Evolutionary conservation across 495 filamentous ascomycete genomes (phyloP), one percentile per base, ranked within the genome.

Genomic region (Penicillium coffeae): DNA sequence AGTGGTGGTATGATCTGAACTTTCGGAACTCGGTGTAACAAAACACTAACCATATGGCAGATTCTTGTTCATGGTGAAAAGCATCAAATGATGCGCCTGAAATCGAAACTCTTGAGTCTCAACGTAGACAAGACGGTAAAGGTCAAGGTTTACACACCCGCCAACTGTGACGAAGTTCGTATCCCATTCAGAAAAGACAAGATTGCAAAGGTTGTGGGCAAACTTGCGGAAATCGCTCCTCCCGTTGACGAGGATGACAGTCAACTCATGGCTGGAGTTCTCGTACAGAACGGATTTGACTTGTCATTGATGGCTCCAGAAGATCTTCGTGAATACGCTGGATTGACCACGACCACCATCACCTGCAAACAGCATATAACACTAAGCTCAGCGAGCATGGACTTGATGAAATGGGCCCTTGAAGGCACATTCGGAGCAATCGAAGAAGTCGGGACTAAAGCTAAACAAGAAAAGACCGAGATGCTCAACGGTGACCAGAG

Each of bases 161-260:
- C 85, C 20, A 98, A 98, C 64, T 95, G 90, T 62, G 92, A 97
- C 54, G 92, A 95, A 61, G 75, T 98, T n/a, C 78, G 86, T 21
- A 93, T 98, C 50, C 91, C 93, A 0, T 97, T 97, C 74, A 89
- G 84, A 58, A 84, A 87, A n/a, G 93, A 97, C 56, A 98, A 97
- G 60, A 80, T 89, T 12, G 94, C 89, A 50, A 96, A 95, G 69
- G 93, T 98, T 12, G 93, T 98, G 12, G 93, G 94, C 47, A 93
- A 89, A 63, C 77, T 98, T 13, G 93, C 93, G 10, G 78, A 89
- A 20, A 81, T 91, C 27, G 75, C 85, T 1, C 88, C 87, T 21
- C 84, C 88, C 1, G 51, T 53, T 16, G 71, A 72, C 12, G 49
- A 69, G 14, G 73, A 78, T 12, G 72, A 74, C 12, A 52, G 70